Base-by-base conservation (phyloP, 129 eudicot genomes). In the Flaveria sonorensis region DNA sequence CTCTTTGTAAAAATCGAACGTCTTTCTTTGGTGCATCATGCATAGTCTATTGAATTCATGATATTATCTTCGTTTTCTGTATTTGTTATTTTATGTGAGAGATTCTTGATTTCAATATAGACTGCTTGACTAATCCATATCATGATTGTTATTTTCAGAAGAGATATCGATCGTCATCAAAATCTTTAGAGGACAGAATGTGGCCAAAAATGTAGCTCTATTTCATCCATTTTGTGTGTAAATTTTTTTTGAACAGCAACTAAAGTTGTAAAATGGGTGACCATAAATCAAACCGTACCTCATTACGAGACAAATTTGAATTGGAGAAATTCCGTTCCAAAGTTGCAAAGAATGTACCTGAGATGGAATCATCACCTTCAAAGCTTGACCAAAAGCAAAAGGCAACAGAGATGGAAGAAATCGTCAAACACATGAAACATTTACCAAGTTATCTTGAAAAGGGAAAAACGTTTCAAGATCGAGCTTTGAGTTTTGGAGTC, bases 401-500 rank as follows among this genome's bases (percentile, higher is more conserved):
- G 71, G 79, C 45, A 4, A n/a, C 12, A 7, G 79, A 87, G 40
- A 87, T 78, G 32, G 98, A 90, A 50, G 98, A 92, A 80, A 81
- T 92, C 10, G 88, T 92, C 46, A 90, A 79, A 78, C 84, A 86
- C 88, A 92, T 90, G 98, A 88, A 95, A 65, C 89, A 82, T 70
- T 83, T 92, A 76, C 98, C 98, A 13, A 82, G 64, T 77, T 92
- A 70, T 81, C 85, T 92, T 68, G 94, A 90, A 78, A 85, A 63
- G 26, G 89, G 94, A 64, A 86, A 83, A 79, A 79, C 77, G 7
- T 70, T 74, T 59, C 74, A 85, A 66, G 96, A 85, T 64, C 87
- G 86, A 82, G 84, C 92, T 51, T 81, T 88, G 75, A 90, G 74
- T 82, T 72, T 90, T 50, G 98, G 98, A 77, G 98, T 92, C 50